Base-by-base conservation (phyloP, 2,329 filamentous ascomycete species). In the Plenodomus biglobosus region DNA sequence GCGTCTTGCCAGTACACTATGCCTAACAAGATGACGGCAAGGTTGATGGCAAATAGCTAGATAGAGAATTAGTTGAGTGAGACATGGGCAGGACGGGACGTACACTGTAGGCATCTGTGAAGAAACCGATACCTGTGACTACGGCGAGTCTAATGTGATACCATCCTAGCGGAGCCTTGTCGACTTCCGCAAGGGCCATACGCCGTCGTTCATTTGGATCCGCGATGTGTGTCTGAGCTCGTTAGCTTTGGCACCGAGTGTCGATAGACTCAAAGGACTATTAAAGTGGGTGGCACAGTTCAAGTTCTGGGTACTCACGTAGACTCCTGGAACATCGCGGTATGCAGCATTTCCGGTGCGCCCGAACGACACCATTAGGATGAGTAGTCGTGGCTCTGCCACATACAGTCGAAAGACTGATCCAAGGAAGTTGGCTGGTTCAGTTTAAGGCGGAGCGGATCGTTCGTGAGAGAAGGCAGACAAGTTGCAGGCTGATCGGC, bases 101-200 rank as follows among this genome's bases (percentile, higher is more conserved):
- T 55, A 67, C 62, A 56, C 58, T 64, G 73, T 92, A 92, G 11
- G 87, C 87, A 68, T 92, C 90, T 15, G 89, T 92, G 74, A 94
- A 94, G 82, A 95, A 94, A 60, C 89, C 90, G 53, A 92, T 86
- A 62, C 90, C 89, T 22, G 88, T 88, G 19, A 92, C 88, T 8
- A 88, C 75, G 44, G 88, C 82, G 48, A 88, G 86, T 35, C 88
- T 82, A 49, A 92, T 82, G 66, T 94, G 89, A 68, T 91, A 90
- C 88, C 68, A 70, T 15, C 66, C 66, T 41, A 70, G 69, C 0
- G 65, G 64, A 19, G 66, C 66, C 42, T 70, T 71, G 34, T 71
- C 68, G 22, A 71, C 63, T 44, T 71, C 68, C 11, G 68, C 68
- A 16, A 71, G 56, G 38, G 66, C 66, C 62, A 70, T 64, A 5